phyloP scores from a whole-genome alignment of 129 eudicot species.

The Chrysanthemum lavandulifolium region DNA sequence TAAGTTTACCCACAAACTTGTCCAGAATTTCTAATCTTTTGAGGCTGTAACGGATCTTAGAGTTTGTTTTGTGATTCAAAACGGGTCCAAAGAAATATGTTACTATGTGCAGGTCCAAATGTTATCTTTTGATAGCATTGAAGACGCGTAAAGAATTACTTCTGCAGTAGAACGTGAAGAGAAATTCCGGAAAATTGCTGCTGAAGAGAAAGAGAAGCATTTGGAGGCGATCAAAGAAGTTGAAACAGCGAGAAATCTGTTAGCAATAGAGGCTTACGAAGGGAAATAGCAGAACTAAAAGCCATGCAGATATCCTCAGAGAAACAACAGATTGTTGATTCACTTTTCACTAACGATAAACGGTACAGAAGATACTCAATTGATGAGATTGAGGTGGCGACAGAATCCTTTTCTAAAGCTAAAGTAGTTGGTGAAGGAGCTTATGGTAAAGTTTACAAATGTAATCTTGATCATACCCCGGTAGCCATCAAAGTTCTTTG shows the following conservation, averaged over 20 bases:
- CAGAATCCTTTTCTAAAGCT: constrained; percentile 52
- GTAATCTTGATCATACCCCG: constrained; percentile 69
- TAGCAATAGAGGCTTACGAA: constrained; percentile 65
- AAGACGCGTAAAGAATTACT: constrained; percentile 56
- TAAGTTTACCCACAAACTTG: too few species aligned
- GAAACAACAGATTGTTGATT: constrained; percentile 63
- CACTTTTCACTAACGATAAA: constrained; percentile 50
- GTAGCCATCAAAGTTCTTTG: constrained; percentile 88
- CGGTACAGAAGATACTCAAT: constrained; percentile 64
- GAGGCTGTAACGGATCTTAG: neutral
- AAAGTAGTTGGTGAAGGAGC: constrained; percentile 87
- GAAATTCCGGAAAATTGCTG: constrained; percentile 56
- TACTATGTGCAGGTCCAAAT: constrained; percentile 50
- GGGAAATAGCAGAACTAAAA: constrained; percentile 69
- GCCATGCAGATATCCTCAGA: constrained; percentile 55
- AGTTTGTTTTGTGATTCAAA: neutral
- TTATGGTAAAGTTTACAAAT: constrained; percentile 84
- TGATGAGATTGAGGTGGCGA: constrained; percentile 65
- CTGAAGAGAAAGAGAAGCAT: constrained; percentile 64
- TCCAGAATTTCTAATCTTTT: too few species aligned
- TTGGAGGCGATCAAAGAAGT: constrained; percentile 58
- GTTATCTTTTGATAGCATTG: constrained; percentile 64
- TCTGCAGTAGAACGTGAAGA: constrained; percentile 65
- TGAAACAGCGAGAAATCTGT: constrained; percentile 50
- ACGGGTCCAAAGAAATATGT: neutral